These are phyloP conservation scores for Martiniozyma abietophila DNA, from an alignment of 805 yeast species.

Conservation along the genomic window DNA sequence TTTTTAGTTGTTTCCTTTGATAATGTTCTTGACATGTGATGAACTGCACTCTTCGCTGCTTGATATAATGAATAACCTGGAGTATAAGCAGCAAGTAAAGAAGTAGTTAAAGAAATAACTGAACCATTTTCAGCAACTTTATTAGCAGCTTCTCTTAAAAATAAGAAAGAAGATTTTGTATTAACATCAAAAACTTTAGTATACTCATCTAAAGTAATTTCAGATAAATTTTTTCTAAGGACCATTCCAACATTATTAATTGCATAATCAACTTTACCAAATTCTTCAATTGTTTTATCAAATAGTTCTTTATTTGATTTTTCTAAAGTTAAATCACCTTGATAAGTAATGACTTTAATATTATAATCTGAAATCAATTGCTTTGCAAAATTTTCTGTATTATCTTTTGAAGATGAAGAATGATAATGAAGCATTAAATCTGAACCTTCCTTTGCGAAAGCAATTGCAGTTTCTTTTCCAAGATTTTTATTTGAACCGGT, in stretches of 20 bases:
- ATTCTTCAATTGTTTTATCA: constrained; percentile 31
- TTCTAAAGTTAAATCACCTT: constrained; percentile 36
- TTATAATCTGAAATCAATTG: constrained; percentile 29
- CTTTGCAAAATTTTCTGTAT: constrained; percentile 29
- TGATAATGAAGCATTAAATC: constrained; percentile 49
- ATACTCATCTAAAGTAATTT: constrained; percentile 45
- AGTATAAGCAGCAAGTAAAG: constrained; percentile 57
- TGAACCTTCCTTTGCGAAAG: constrained; percentile 46
- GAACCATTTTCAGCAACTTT: constrained; percentile 42
- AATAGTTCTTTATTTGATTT: constrained; percentile 36
- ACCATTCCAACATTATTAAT: constrained; percentile 62
- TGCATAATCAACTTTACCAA: constrained; percentile 53
- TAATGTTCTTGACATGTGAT: constrained; percentile 42
- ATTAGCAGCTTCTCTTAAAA: constrained; percentile 47
- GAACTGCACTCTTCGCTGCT: constrained; percentile 50
- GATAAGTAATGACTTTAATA: constrained; percentile 33
- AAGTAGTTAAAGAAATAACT: constrained; percentile 50
- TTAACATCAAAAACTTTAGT: constrained; percentile 45
- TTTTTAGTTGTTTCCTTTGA: constrained; percentile 44
- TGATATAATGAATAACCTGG: constrained; percentile 44
- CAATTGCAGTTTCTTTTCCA: constrained; percentile 27
- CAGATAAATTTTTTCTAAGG: constrained; percentile 48
- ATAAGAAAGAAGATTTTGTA: constrained; percentile 53
- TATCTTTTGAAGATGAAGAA: constrained; percentile 30
- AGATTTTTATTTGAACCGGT: constrained; percentile 18